Conservation (phyloP, 2,329 filamentous ascomycete genomes). For the Pestalotiopsis fici region DNA sequence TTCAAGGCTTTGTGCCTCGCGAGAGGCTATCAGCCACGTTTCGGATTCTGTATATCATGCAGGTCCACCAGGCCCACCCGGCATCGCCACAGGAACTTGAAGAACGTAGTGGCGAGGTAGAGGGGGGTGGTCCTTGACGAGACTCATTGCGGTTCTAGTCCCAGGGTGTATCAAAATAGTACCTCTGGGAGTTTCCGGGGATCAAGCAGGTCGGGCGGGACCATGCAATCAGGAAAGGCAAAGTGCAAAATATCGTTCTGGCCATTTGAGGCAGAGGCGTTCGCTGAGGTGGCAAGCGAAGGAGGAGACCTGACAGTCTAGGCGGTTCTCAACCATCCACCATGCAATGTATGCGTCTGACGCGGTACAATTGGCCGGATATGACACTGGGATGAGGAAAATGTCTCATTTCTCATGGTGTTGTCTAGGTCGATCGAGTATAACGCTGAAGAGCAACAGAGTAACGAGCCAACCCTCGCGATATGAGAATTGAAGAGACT, state of each 20-base stretch:
- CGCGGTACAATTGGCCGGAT: background rate
- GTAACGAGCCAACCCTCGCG: background rate
- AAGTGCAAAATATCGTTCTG: background rate
- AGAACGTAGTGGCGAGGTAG: background rate
- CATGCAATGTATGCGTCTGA: background rate
- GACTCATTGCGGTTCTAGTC: background rate
- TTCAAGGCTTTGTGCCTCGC: background rate
- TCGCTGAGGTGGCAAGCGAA: background rate
- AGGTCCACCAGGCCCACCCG: background rate
- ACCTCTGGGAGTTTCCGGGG: background rate
- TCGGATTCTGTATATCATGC: conserved; percentile 1
- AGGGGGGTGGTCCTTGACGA: background rate
- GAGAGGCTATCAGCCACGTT: background rate
- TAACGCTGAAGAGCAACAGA: background rate
- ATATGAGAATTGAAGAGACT: background rate
- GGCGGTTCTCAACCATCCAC: background rate
- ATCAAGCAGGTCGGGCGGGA: background rate
- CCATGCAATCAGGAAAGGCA: background rate
- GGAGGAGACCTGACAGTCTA: background rate
- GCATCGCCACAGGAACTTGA: background rate
- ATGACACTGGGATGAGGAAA: background rate
- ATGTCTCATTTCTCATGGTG: background rate
- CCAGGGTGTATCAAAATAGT: background rate
- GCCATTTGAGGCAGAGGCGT: background rate
- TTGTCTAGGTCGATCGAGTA: background rate